Percentiles rank a stretch among this genome's conserved stretches.
Evolutionary conservation across 2,329 filamentous ascomycete genomes (phyloP).

Genomic region (Aspergillus sp.): DNA sequence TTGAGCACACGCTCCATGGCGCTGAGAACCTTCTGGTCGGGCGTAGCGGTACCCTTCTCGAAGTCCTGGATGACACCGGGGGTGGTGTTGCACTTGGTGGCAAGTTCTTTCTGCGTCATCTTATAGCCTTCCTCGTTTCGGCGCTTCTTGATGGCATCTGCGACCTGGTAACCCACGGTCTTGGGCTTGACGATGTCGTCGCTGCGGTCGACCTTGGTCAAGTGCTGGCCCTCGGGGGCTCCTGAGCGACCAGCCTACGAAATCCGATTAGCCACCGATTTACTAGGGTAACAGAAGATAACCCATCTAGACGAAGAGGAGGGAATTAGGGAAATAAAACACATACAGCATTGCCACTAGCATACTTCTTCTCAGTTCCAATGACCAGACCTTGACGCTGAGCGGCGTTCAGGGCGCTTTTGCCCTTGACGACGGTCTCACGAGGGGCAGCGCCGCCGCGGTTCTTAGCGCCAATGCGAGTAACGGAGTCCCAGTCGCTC

Average conservation of each 20-base stretch:
- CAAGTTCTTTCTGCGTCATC: conserved; percentile 89
- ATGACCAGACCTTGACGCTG: conserved; percentile 74
- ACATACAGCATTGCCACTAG: conserved; percentile 76
- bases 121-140: conserved; percentile 83
- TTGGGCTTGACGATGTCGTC: conserved; percentile 98
- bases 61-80: conserved; percentile 77
- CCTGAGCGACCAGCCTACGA: conserved; percentile 45
- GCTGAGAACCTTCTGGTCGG: conserved; percentile 78
- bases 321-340: neutral
- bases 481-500: conserved; percentile 85
- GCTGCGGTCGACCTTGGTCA: conserved; percentile 95
- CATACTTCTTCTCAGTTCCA: conserved; percentile 88
- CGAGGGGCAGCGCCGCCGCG: conserved; percentile 65
- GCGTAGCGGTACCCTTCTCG: conserved; percentile 74
- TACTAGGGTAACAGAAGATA: neutral
- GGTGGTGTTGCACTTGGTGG: conserved; percentile 86
- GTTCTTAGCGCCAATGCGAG: conserved; percentile 90
- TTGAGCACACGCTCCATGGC: conserved; percentile 83
- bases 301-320: neutral
- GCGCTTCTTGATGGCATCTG: conserved; percentile 76
- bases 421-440: conserved; percentile 87
- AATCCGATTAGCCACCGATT: conserved; percentile 13
- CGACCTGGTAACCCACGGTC: conserved; percentile 78
- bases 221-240: conserved; percentile 78
- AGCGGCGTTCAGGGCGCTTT: conserved; percentile 82